phyloP scores from a whole-genome alignment of 148 eudicot species.

The Vaccinium darrowii region DNA sequence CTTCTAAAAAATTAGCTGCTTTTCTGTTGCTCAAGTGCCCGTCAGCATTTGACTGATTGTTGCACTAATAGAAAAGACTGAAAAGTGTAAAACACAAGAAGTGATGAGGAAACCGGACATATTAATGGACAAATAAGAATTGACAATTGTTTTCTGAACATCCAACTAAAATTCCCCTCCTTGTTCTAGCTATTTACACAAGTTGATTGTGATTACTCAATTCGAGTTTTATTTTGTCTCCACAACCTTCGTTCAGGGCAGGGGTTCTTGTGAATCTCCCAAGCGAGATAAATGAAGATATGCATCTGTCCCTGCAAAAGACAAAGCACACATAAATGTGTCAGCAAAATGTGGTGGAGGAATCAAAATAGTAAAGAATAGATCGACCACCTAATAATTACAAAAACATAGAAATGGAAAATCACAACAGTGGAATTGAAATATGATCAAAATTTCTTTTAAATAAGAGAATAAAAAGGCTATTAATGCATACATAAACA shows the following conservation, averaged over 20 bases:
- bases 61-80: not conserved
- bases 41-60: not conserved
- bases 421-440: not conserved
- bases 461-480: not conserved
- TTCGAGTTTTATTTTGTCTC: conserved; percentile 1
- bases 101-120: not conserved
- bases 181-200: conserved; percentile 7
- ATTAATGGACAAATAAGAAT: not conserved
- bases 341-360: not conserved
- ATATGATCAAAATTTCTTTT: not conserved
- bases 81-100: not conserved
- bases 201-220: not conserved
- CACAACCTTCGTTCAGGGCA: conserved; percentile 39
- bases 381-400: not conserved
- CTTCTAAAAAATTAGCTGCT: not conserved
- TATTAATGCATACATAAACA: not conserved
- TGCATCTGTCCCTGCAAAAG: conserved; percentile 81
- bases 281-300: conserved; percentile 92
- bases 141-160: not conserved
- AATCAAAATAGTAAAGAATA: not conserved
- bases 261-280: conserved; percentile 97
- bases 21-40: not conserved
- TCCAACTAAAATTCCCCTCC: not conserved
- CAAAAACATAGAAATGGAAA: not conserved
- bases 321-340: not conserved